Percentiles rank a stretch among this genome's conserved stretches.
Conservation (phyloP, 2,329 filamentous ascomycete species). For the Cytospora schulzeri region DNA sequence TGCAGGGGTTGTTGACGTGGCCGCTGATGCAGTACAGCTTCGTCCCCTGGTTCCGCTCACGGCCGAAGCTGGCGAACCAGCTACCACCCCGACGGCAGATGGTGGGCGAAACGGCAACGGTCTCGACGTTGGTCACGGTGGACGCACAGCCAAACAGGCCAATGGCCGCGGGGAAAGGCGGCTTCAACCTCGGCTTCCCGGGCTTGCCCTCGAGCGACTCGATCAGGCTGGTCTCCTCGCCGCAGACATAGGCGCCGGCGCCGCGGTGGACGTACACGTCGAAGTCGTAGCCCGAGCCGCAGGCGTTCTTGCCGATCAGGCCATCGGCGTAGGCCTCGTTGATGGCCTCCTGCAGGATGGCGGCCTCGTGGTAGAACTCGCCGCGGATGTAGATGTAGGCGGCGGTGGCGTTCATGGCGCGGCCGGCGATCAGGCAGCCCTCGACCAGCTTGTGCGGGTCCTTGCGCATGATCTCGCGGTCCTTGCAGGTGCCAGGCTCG, state of each 20-base stretch:
- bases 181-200: slow-evolving; percentile 97
- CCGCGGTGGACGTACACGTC: slow-evolving; percentile 96
- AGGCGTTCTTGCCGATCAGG: slow-evolving; percentile 97
- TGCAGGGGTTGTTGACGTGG: slow-evolving; percentile 97
- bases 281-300: slow-evolving; percentile 95
- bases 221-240: slow-evolving; percentile 96
- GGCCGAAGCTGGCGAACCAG: slow-evolving; percentile 94
- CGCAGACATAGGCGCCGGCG: slow-evolving; percentile 96
- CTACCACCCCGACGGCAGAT: slow-evolving; percentile 88
- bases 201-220: slow-evolving; percentile 98
- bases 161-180: slow-evolving; percentile 94
- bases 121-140: slow-evolving; percentile 98
- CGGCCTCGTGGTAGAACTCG: slow-evolving; percentile 96
- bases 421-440: slow-evolving; percentile 91
- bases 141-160: slow-evolving; percentile 98
- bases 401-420: slow-evolving; percentile 97
- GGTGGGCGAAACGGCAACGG: slow-evolving; percentile 89
- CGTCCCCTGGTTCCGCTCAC: slow-evolving; percentile 93
- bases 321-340: slow-evolving; percentile 96
- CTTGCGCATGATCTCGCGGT: slow-evolving; percentile 99
- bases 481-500: slow-evolving; percentile 98
- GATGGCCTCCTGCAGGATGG: slow-evolving; percentile 90
- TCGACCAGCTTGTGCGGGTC: slow-evolving; percentile 99
- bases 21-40: slow-evolving; percentile 99
- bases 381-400: slow-evolving; percentile 99